A percentile compares a stretch with the other conserved stretches of the same genome.
Conservation (phyloP, 2,329 filamentous ascomycete species). For the Penicillium sp. region DNA sequence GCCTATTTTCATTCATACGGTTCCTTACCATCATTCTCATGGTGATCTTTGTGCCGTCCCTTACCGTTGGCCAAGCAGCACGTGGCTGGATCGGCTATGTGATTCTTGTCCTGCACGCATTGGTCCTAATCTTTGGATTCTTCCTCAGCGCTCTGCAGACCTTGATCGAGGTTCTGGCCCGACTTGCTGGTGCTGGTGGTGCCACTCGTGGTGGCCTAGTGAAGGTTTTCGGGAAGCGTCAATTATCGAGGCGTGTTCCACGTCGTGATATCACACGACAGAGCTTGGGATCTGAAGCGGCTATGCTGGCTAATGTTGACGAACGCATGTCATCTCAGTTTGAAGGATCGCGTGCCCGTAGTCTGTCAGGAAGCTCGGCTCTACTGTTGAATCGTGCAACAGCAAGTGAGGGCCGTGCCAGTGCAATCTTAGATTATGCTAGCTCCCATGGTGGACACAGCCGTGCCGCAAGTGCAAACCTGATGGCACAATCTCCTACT, state of each 20-base stretch:
- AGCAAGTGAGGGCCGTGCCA: conserved; percentile 48
- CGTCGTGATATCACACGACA: conserved; percentile 68
- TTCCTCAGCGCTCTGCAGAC: conserved; percentile 90
- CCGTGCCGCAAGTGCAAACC: conserved; percentile 61
- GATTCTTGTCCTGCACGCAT: conserved; percentile 81
- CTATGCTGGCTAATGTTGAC: conserved; percentile 72
- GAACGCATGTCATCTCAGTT: conserved; percentile 61
- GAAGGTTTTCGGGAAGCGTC: conserved; percentile 87
- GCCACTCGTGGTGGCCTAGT: conserved; percentile 78
- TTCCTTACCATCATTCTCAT: conserved; percentile 74
- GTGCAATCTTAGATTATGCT: conserved; percentile 56
- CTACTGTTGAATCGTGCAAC: conserved; percentile 57
- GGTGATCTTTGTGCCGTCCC: conserved; percentile 79
- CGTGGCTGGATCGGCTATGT: conserved; percentile 96
- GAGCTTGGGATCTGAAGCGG: conserved; percentile 79
- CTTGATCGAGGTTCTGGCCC: conserved; percentile 80
- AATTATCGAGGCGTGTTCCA: conserved; percentile 72
- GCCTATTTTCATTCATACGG: conserved; percentile 75
- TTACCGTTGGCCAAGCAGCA: conserved; percentile 73
- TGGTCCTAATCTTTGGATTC: conserved; percentile 86
- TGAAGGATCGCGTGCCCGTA: conserved; percentile 56
- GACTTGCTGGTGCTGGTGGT: conserved; percentile 76
- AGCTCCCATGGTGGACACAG: conserved; percentile 49
- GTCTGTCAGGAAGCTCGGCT: conserved; percentile 63
- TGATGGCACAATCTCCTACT: conserved; percentile 70